Percentiles rank a stretch among this genome's conserved stretches.
Conservation (phyloP, 441 rosid genomes). For the Flueggea neowawraea region DNA sequence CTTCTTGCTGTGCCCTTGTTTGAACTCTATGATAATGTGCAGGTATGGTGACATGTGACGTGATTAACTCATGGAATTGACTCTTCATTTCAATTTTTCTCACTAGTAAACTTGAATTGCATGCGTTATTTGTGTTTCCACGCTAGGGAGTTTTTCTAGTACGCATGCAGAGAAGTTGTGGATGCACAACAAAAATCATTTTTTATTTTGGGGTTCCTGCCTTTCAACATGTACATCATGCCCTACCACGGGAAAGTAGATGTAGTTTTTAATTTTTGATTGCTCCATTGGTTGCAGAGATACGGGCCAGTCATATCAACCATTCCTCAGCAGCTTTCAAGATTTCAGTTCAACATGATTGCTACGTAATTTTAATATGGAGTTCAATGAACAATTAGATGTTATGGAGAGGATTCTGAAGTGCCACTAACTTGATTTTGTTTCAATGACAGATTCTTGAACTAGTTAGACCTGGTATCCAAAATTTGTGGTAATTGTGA, state of each 20-base stretch:
- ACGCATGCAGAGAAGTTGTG: too few species aligned
- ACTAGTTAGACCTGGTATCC: too few species aligned
- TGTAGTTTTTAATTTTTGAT: too few species aligned
- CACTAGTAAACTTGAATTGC: neutral
- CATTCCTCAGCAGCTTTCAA: constrained; percentile 98
- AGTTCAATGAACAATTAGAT: neutral
- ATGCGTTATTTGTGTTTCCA: neutral
- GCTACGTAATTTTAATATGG: constrained; percentile 36
- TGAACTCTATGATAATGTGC: constrained; percentile 98
- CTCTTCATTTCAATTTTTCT: neutral
- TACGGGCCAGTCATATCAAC: constrained; percentile 97
- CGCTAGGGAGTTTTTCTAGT: too few species aligned
- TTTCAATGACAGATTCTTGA: too few species aligned
- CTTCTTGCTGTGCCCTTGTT: constrained; percentile 98
- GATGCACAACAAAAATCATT: too few species aligned
- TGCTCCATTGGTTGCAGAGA: constrained; percentile 49
- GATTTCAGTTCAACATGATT: constrained; percentile 98
- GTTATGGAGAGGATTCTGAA: too few species aligned
- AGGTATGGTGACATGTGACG: constrained; percentile 37
- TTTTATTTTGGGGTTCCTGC: too few species aligned
- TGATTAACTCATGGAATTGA: neutral
- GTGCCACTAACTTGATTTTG: too few species aligned
- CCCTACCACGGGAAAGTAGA: too few species aligned
- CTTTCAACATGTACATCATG: too few species aligned
- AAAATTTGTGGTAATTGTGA: too few species aligned